phyloP scores from a whole-genome alignment of 805 yeast genomes.

The Suhomyces xylopsoci region DNA sequence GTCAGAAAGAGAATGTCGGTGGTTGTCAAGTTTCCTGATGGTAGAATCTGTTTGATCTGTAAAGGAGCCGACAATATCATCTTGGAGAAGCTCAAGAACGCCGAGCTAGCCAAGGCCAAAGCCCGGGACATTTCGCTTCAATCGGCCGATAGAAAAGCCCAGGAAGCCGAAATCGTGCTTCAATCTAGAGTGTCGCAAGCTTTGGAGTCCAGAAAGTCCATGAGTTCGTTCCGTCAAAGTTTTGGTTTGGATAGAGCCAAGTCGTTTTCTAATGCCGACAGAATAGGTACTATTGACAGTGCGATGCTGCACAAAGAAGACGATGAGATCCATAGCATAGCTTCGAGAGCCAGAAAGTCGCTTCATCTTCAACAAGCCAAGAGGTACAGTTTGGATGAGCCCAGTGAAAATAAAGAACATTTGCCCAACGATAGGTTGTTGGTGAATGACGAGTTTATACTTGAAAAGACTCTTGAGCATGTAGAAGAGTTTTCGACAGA shows the following conservation, averaged over 20 bases:
- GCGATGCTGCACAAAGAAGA: constrained; percentile 45
- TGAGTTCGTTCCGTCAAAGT: constrained; percentile 31
- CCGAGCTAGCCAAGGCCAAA: constrained; percentile 59
- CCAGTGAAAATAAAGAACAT: not conserved
- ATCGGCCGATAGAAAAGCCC: constrained; percentile 60
- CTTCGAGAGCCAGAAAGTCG: constrained; percentile 52
- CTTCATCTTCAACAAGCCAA: constrained; percentile 57
- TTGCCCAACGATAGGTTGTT: constrained; percentile 53
- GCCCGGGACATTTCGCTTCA: constrained; percentile 58
- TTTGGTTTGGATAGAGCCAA: constrained; percentile 5
- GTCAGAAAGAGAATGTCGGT: constrained; percentile 92
- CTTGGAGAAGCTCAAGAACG: constrained; percentile 62
- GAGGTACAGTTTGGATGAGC: constrained; percentile 43
- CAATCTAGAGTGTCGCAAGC: constrained; percentile 48
- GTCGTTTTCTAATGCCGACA: constrained; percentile 8
- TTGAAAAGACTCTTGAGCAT: constrained; percentile 84
- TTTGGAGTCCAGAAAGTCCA: constrained; percentile 28
- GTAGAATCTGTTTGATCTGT: constrained; percentile 71
- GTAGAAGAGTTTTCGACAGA: constrained; percentile 93
- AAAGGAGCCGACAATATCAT: constrained; percentile 96
- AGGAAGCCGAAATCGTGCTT: constrained; percentile 74
- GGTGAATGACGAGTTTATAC: constrained; percentile 67
- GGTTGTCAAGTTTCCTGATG: constrained; percentile 73
- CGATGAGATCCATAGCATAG: constrained; percentile 52
- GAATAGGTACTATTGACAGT: constrained; percentile 48